These are phyloP conservation scores for Achaetomiella virescens DNA, from an alignment of 495 filamentous ascomycete species.

Conservation along the genomic window DNA sequence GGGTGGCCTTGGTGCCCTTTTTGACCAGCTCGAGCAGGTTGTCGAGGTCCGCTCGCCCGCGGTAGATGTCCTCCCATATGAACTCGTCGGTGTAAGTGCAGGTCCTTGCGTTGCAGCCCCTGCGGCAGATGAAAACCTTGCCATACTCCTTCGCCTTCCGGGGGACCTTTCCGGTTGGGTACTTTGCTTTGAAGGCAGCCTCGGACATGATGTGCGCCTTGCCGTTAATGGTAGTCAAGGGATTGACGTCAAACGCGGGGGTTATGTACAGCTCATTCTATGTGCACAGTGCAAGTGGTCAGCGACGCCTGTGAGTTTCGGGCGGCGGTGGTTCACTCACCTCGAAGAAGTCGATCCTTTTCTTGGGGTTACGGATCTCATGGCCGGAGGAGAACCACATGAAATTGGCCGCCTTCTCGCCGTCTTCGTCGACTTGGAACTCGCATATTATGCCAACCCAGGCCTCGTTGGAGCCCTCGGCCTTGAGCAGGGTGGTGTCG, in stretches of 20 bases:
- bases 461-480: constrained; percentile 68
- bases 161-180: constrained; percentile 71
- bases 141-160: constrained; percentile 68
- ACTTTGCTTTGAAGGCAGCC: constrained; percentile 55
- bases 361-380: constrained; percentile 81
- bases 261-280: constrained; percentile 92
- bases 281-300: neutral
- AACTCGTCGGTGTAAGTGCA: constrained; percentile 92
- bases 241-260: constrained; percentile 72
- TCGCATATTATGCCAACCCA: constrained; percentile 87
- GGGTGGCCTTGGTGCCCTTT: constrained; percentile 62
- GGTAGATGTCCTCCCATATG: constrained; percentile 78
- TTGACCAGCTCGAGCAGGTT: constrained; percentile 59
- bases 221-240: constrained; percentile 85
- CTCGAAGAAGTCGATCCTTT: constrained; percentile 69
- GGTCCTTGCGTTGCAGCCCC: constrained; percentile 81
- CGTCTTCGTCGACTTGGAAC: constrained; percentile 64
- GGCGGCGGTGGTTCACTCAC: constrained; percentile 33
- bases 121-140: constrained; percentile 84
- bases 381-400: constrained; percentile 87
- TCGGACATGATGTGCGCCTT: constrained; percentile 74
- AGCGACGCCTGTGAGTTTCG: neutral
- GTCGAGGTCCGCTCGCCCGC: constrained; percentile 56
- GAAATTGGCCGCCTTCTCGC: constrained; percentile 64
- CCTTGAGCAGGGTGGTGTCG: constrained; percentile 79